Evolutionary conservation across 164 flowering plant genomes (phyloP).

Genomic region (Liriodendron chinense): DNA sequence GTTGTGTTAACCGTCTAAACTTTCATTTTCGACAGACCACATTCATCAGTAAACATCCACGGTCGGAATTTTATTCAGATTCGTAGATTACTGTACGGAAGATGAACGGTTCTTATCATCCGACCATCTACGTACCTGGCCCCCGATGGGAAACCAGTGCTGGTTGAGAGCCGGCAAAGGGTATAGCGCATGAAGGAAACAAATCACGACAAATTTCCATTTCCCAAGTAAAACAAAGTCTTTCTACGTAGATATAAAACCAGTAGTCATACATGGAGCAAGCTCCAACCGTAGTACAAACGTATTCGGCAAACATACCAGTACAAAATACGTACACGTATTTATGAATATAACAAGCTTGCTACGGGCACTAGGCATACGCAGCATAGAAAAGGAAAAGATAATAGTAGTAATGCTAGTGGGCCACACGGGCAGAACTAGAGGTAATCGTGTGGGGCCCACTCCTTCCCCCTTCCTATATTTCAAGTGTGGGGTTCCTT

Average conservation of each 20-base stretch:
- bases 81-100: too few species aligned
- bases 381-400: background rate
- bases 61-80: too few species aligned
- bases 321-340: background rate
- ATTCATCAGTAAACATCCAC: too few species aligned
- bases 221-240: background rate
- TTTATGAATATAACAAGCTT: background rate
- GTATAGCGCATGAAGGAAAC: too few species aligned
- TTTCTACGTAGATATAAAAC: background rate
- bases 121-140: too few species aligned
- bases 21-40: too few species aligned
- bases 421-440: background rate
- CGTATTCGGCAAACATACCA: background rate
- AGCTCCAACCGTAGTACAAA: background rate
- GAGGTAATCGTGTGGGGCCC: background rate
- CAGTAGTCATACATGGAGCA: background rate
- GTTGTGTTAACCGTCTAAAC: too few species aligned
- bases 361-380: background rate
- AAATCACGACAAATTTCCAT: background rate
- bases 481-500: conserved; percentile 35
- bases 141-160: too few species aligned
- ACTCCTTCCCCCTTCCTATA: background rate
- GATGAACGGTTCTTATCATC: too few species aligned
- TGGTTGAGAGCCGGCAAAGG: too few species aligned
- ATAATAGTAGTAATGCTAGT: background rate